Evolutionary conservation across 208 protist species (phyloP).

Genomic region (Naegleria lovaniensis): DNA sequence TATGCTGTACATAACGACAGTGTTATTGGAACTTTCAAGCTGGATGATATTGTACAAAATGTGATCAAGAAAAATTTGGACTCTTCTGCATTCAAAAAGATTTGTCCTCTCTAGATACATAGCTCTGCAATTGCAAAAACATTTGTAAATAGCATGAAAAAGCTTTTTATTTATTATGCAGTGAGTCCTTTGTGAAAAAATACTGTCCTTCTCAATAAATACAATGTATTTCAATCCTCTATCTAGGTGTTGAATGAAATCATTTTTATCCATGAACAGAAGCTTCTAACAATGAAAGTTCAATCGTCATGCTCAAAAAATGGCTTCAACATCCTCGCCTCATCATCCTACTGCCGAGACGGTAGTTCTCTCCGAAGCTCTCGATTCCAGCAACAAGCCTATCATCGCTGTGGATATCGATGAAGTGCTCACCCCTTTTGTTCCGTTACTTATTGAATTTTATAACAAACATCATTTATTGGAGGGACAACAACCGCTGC

Average conservation of each 20-base stretch:
- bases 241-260: too few relatives aligned
- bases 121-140: too few relatives aligned
- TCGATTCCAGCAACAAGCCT: neutral
- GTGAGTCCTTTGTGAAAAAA: too few relatives aligned
- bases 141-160: too few relatives aligned
- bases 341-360: neutral
- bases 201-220: too few relatives aligned
- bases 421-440: neutral
- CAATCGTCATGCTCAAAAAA: too few relatives aligned
- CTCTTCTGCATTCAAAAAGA: neutral
- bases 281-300: too few relatives aligned
- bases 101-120: neutral
- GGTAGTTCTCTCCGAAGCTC: neutral
- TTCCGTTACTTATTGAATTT: neutral
- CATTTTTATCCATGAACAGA: too few relatives aligned
- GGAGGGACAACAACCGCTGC: neutral
- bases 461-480: neutral
- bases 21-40: neutral
- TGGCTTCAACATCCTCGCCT: neutral
- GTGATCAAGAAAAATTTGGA: neutral
- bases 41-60: neutral
- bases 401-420: constrained; percentile 6
- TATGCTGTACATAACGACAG: neutral
- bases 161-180: too few relatives aligned
- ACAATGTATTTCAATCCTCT: too few relatives aligned